Evolutionary conservation across 768 basidiomycete genomes (phyloP).

Genomic region (Boletales sp.): DNA sequence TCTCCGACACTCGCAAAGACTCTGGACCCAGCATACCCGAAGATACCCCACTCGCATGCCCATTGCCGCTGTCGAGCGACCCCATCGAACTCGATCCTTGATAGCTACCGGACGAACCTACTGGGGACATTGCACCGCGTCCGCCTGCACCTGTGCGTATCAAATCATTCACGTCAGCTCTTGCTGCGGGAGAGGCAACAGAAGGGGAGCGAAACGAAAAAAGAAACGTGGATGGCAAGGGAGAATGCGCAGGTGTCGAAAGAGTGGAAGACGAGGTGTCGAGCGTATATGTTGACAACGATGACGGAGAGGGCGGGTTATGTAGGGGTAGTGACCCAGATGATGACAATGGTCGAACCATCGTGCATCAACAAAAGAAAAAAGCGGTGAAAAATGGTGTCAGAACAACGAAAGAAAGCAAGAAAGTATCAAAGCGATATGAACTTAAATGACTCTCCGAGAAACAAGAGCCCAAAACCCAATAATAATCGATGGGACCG

Average conservation of each 20-base stretch:
- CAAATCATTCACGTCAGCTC: conserved; percentile 9
- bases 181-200: neutral
- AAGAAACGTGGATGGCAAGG: neutral
- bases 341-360: conserved; percentile 2
- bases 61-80: conserved; percentile 16
- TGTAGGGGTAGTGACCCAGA: neutral
- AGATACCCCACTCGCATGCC: conserved; percentile 12
- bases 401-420: neutral
- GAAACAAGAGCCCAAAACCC: neutral
- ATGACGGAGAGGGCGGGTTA: neutral
- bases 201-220: neutral
- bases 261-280: conserved; percentile 4
- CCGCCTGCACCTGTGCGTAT: conserved; percentile 13
- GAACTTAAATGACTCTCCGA: neutral
- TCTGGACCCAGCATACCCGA: conserved; percentile 9
- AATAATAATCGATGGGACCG: neutral
- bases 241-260: neutral
- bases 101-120: conserved; percentile 22
- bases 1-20: conserved; percentile 10
- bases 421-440: neutral
- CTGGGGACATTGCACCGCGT: conserved; percentile 18
- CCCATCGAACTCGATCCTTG: conserved; percentile 17
- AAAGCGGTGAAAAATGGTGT: neutral
- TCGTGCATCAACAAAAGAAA: neutral
- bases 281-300: conserved; percentile 1